Conservation (phyloP, 768 basidiomycete species). For the Tylopilus felleus region DNA sequence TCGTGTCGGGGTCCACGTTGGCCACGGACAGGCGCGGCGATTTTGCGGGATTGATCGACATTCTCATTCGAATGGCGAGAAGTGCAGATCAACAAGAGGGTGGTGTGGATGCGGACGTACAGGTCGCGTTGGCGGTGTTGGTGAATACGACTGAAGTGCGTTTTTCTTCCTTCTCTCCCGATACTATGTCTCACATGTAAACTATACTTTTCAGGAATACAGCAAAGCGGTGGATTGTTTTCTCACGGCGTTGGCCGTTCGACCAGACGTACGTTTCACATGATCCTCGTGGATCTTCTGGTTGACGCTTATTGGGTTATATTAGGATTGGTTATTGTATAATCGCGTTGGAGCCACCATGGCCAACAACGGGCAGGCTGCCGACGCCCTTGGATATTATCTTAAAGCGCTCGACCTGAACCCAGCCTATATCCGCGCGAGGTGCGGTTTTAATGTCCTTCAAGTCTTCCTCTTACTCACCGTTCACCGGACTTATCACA, state of each 20-base stretch:
- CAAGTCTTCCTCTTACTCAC: neutral
- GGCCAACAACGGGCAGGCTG: slow-evolving; percentile 81
- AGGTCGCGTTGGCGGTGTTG: slow-evolving; percentile 90
- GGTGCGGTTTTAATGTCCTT: slow-evolving; percentile 39
- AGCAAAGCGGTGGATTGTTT: slow-evolving; percentile 94
- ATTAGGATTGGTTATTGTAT: slow-evolving; percentile 86
- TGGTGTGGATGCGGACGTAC: slow-evolving; percentile 87
- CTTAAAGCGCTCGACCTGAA: slow-evolving; percentile 81
- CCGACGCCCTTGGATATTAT: slow-evolving; percentile 86
- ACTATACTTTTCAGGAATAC: slow-evolving; percentile 60
- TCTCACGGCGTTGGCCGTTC: slow-evolving; percentile 76
- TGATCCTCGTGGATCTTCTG: neutral
- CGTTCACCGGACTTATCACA: slow-evolving; percentile 29
- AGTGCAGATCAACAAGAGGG: slow-evolving; percentile 42
- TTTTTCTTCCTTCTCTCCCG: neutral
- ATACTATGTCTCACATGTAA: neutral
- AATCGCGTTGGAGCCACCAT: slow-evolving; percentile 94
- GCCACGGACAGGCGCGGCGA: slow-evolving; percentile 23
- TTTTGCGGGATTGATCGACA: slow-evolving; percentile 60
- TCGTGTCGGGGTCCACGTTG: slow-evolving; percentile 39
- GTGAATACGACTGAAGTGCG: slow-evolving; percentile 87
- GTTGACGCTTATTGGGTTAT: neutral
- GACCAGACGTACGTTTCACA: slow-evolving; percentile 66
- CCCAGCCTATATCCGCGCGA: slow-evolving; percentile 86
- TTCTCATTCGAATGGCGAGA: slow-evolving; percentile 78